Evolutionary conservation across 495 filamentous ascomycete species (phyloP).

Genomic region (Neurospora sublineolata): DNA sequence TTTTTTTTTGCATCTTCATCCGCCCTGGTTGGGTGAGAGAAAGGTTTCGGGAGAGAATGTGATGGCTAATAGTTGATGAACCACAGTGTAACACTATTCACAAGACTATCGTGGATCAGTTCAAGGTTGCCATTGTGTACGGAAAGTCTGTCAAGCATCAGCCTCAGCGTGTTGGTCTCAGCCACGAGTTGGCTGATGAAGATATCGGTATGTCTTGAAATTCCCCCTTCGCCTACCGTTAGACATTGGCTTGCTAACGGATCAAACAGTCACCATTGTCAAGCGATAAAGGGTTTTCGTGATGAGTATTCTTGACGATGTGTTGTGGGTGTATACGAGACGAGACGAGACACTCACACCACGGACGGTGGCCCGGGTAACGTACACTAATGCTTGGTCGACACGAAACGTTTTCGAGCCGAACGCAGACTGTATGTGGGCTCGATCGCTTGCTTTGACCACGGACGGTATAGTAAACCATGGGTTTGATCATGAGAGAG

Average conservation of each 20-base stretch:
- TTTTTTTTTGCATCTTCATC: neutral
- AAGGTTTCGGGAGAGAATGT: neutral
- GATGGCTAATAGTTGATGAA: conserved; percentile 13
- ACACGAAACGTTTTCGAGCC: neutral
- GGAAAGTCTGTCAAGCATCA: conserved; percentile 98
- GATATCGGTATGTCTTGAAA: conserved; percentile 67
- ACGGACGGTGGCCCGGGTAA: neutral
- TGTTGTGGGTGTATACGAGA: neutral
- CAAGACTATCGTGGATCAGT: conserved; percentile 88
- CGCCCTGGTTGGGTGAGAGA: conserved; percentile 7
- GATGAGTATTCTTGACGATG: neutral
- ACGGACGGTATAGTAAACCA: neutral
- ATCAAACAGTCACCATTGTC: conserved; percentile 70
- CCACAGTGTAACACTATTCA: conserved; percentile 89
- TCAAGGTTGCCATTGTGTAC: conserved; percentile 91
- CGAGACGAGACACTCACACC: neutral
- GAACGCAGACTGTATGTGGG: neutral
- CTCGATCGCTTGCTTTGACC: neutral
- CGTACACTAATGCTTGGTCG: neutral
- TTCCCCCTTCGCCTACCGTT: no score
- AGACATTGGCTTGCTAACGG: neutral
- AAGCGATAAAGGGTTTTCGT: conserved; percentile 55
- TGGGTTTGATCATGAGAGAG: neutral
- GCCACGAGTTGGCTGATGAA: conserved; percentile 88
- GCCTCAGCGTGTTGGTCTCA: conserved; percentile 85